Base-by-base conservation (phyloP, 106 monocot genomes). In the Cymbidium sinense region DNA sequence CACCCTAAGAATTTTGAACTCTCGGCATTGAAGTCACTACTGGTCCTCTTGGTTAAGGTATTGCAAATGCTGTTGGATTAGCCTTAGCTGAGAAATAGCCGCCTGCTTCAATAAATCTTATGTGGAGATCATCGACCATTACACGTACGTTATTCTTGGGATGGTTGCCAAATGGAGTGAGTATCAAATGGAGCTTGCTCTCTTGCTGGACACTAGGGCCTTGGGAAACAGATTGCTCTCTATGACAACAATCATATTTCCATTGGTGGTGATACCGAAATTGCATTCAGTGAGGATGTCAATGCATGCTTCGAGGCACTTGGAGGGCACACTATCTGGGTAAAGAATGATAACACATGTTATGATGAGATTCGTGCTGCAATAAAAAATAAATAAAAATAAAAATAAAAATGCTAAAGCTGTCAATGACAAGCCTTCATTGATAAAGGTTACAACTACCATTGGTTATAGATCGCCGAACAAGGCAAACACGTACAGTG, bases 251-350 rank as follows among this genome's bases (percentile, higher is more conserved):
- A 96, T 82, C 96, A 93, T 78, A 96, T 96, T 64, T 93, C 96
- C 43, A 96, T 96, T 55, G 96, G 93, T 67, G 96, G 96, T 70
- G 93, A 96, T 82, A 96, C 96, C 33, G n/a, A n/a, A n/a, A n/a
- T n/a, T n/a, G n/a, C n/a, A n/a, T n/a, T n/a, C n/a, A n/a, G n/a
- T n/a, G n/a, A n/a, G n/a, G n/a, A n/a, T n/a, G n/a, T n/a, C n/a
- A n/a, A n/a, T n/a, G n/a, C n/a, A n/a, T n/a, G n/a, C 23, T 96
- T 93, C 75, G 96, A 96, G 72, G 89, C 96, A 75, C 93, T 96
- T 39, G 96, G 96, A 12, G 93, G 96, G 96, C 96, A 96, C 80
- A 96, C 96, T 0, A 96, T 96, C 81, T 96, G 96, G 96, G 96
- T 96, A 73, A 96, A 96, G 89, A 89, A 91, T 76, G 96, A 93